A percentile compares a stretch with the other conserved stretches of the same genome.
phyloP scores from a whole-genome alignment of 192 early-diverging fungal genomes.

The Backusella luteola region DNA sequence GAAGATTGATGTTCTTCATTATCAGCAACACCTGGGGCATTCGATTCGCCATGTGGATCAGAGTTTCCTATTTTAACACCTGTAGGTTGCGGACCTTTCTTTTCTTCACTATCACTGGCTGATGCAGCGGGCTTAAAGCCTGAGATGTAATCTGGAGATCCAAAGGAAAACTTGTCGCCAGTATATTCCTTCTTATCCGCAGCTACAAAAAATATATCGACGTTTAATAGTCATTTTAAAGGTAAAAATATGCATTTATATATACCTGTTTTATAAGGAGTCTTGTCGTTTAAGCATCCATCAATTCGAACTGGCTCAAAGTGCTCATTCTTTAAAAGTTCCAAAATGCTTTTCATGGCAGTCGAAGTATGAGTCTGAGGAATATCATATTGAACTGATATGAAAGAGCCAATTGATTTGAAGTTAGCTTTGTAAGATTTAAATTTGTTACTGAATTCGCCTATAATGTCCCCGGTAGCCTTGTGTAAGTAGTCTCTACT shows the following conservation, averaged over 20 bases:
- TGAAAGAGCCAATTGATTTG: conserved; percentile 37
- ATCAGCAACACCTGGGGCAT: not conserved
- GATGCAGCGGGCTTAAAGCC: not conserved
- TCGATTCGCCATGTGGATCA: not conserved
- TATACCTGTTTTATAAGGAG: conserved; percentile 13
- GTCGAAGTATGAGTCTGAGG: conserved; percentile 32
- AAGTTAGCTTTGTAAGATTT: conserved; percentile 33
- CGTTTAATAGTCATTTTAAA: not conserved
- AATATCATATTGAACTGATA: conserved; percentile 46
- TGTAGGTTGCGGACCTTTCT: not conserved
- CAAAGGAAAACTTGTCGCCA: conserved; percentile 41
- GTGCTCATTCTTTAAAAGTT: conserved; percentile 32
- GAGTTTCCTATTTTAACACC: not conserved
- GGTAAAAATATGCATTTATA: not conserved
- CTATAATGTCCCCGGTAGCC: conserved; percentile 27
- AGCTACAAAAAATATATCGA: not conserved
- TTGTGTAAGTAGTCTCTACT: conserved; percentile 41
- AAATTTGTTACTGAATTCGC: conserved; percentile 34
- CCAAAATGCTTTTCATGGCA: conserved; percentile 37
- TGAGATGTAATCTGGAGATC: conserved; percentile 29
- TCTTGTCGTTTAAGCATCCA: conserved; percentile 41
- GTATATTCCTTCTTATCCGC: conserved; percentile 35
- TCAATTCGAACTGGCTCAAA: conserved; percentile 49
- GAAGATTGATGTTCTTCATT: not conserved
- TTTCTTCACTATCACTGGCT: not conserved